Base-by-base conservation (phyloP, 768 basidiomycete species). In the Phylloporus scabripes region DNA sequence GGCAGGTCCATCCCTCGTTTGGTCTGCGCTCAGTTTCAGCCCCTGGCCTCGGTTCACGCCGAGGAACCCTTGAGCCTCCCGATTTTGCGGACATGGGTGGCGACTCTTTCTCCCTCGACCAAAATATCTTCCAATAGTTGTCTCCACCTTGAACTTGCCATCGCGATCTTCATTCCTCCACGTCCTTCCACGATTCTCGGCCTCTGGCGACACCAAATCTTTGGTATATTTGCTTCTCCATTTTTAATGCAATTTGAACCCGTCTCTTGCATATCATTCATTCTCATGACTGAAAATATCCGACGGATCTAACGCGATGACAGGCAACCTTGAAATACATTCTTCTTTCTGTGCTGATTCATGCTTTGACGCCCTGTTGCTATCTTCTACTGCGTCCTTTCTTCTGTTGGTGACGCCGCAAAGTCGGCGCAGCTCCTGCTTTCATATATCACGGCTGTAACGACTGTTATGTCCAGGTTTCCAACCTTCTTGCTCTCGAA, bases 401-500 rank as follows among this genome's bases (percentile, higher is more conserved):
- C 45, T 23, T 32, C 26, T 52, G 52, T 54, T 56, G 50, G 54
- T 42, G 36, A 56, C 53, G 54, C 49, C 40, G 36, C 56, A 56
- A 53, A 56, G 46, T 41, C 58, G 59, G 60, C 52, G 56, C 42
- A 37, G 34, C 32, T 53, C 51, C 45, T 62, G 48, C 51, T 36
- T 45, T 61, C 47, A 48, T 23, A 33, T 49, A 62, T 28, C 51
- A 46, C 55, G 57, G 60, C 65, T 81, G 82, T 83, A 85, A 83
- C 76, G 78, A 82, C 77, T 83, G 81, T 84, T 75, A 83, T 80
- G 77, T 78, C 68, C 68, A 65, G 68, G 62, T 69, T 62, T 63
- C 60, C 67, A 47, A 63, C 51, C 49, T 56, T 69, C 60, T 65
- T 60, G 57, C 60, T 65, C 69, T 63, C 66, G 57, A 64, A 60